phyloP scores from a whole-genome alignment of 1,284 basidiomycete genomes.

The Puccinia coronata region DNA sequence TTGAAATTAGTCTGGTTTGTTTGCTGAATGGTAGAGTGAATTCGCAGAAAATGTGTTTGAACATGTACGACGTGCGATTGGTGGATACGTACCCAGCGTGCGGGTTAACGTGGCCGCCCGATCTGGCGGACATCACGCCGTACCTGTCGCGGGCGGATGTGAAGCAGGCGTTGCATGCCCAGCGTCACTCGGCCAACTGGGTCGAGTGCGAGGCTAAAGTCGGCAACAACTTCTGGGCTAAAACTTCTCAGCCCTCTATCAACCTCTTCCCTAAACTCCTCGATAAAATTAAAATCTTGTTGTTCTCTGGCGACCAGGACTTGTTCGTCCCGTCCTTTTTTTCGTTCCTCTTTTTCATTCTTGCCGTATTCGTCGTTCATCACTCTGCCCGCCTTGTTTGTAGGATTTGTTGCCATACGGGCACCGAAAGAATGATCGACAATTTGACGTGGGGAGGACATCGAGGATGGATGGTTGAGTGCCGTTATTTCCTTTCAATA shows the following conservation, averaged over 20 bases:
- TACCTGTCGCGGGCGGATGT: constrained; percentile 84
- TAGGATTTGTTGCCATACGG: constrained; percentile 71
- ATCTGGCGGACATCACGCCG: constrained; percentile 72
- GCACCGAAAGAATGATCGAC: constrained; percentile 81
- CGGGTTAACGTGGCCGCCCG: constrained; percentile 98
- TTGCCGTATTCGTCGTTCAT: not conserved
- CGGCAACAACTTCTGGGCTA: constrained; percentile 67
- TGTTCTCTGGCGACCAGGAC: constrained; percentile 95
- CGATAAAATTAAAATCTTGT: constrained; percentile 75
- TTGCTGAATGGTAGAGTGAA: constrained; percentile 64
- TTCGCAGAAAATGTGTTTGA: constrained; percentile 76
- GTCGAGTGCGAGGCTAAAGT: constrained; percentile 79
- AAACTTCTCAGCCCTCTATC: constrained; percentile 70
- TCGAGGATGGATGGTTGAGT: constrained; percentile 77
- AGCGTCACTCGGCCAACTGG: constrained; percentile 77
- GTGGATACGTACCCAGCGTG: constrained; percentile 83
- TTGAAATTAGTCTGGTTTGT: not conserved
- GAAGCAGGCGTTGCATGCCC: constrained; percentile 77
- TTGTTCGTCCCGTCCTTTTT: constrained; percentile 69
- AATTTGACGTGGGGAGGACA: constrained; percentile 79
- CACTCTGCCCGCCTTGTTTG: not conserved
- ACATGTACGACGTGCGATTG: constrained; percentile 90
- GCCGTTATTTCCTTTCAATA: constrained; percentile 7
- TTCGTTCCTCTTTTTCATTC: not conserved
- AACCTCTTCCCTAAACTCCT: constrained; percentile 77